Evolutionary conservation across 768 basidiomycete species (phyloP).

Genomic region (Inosperma sp.): DNA sequence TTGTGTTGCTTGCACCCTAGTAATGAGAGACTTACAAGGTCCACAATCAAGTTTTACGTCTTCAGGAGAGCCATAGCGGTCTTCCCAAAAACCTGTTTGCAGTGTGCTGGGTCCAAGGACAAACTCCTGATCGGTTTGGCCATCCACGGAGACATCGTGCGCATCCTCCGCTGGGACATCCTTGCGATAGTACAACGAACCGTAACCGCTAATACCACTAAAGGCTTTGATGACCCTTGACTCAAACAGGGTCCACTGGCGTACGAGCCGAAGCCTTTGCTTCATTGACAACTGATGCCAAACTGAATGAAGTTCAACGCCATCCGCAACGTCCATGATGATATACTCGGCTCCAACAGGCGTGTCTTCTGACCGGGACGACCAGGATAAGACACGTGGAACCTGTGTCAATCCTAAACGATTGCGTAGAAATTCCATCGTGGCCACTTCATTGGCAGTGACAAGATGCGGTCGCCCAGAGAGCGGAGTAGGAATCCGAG

Average conservation of each 20-base stretch:
- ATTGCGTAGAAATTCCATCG: constrained; percentile 11
- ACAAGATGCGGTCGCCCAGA: constrained; percentile 11
- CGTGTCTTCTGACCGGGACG: constrained; percentile 8
- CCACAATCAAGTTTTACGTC: constrained; percentile 11
- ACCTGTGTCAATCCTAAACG: constrained; percentile 12
- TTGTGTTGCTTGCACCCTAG: neutral
- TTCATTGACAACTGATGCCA: constrained; percentile 3
- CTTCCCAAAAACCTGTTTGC: constrained; percentile 7
- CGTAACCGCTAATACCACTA: constrained; percentile 1
- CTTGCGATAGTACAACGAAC: constrained; percentile 5
- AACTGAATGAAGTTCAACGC: constrained; percentile 2
- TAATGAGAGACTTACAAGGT: constrained; percentile 11
- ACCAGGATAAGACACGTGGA: constrained; percentile 11
- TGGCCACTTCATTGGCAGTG: constrained; percentile 19
- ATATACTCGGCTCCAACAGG: constrained; percentile 11
- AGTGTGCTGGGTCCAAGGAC: constrained; percentile 2
- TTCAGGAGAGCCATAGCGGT: neutral
- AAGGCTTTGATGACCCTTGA: constrained; percentile 1
- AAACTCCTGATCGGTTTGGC: constrained; percentile 4
- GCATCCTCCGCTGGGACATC: constrained; percentile 6
- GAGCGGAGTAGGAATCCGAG: constrained; percentile 13
- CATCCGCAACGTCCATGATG: constrained; percentile 13
- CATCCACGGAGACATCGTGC: constrained; percentile 3
- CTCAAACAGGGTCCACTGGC: constrained; percentile 4
- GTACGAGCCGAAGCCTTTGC: constrained; percentile 3